phyloP scores from a whole-genome alignment of 768 basidiomycete genomes.

The Russula olivacea region DNA sequence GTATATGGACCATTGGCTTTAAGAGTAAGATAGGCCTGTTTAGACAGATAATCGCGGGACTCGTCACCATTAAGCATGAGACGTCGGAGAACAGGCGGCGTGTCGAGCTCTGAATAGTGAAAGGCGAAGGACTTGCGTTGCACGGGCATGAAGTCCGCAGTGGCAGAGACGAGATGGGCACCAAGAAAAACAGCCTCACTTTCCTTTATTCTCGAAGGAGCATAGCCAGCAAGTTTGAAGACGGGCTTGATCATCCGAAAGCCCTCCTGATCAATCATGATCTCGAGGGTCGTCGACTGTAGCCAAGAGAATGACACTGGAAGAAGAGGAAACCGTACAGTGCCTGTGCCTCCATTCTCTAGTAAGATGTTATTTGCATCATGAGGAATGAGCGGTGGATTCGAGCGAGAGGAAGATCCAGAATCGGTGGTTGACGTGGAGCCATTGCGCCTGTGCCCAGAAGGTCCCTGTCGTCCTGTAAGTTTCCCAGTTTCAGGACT shows the following conservation, averaged over 20 bases:
- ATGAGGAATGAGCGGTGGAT: neutral
- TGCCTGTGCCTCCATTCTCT: neutral
- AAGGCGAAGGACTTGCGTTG: slow-evolving; percentile 56
- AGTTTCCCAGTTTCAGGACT: neutral
- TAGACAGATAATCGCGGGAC: slow-evolving; percentile 66
- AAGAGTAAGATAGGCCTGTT: slow-evolving; percentile 64
- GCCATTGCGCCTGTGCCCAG: neutral
- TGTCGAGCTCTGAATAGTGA: slow-evolving; percentile 64
- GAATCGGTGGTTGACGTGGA: slow-evolving; percentile 15
- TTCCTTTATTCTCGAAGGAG: slow-evolving; percentile 27
- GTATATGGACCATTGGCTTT: slow-evolving; percentile 72
- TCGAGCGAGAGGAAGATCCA: neutral
- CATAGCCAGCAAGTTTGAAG: slow-evolving; percentile 55
- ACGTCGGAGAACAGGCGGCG: slow-evolving; percentile 62
- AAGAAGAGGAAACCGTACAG: slow-evolving; percentile 25
- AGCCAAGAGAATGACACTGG: slow-evolving; percentile 48
- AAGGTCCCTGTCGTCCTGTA: neutral
- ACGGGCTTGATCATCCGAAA: slow-evolving; percentile 57
- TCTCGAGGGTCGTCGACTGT: slow-evolving; percentile 46
- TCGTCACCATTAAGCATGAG: slow-evolving; percentile 63
- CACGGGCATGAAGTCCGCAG: slow-evolving; percentile 62
- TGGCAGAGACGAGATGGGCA: slow-evolving; percentile 37
- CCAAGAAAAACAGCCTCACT: slow-evolving; percentile 24
- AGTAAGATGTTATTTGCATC: neutral
- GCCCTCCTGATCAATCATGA: slow-evolving; percentile 82